Evolutionary conservation across 2,329 filamentous ascomycete species (phyloP), one percentile per base, ranked within the genome.

Genomic region (Aspergillus felis): DNA sequence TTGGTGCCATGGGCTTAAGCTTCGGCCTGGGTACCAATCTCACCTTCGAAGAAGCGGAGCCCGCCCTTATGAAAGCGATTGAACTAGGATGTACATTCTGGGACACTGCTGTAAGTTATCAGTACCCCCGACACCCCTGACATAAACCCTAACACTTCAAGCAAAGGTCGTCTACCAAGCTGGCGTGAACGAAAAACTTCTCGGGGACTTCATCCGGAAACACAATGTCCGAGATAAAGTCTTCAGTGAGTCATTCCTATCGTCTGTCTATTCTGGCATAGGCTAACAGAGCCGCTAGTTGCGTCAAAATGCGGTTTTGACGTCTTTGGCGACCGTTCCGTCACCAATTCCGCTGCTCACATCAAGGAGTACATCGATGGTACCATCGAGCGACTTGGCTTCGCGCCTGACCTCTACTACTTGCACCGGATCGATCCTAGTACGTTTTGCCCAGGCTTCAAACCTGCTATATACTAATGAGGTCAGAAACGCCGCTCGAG

Each of bases 1-100:
- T 82, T 56, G 79, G 80, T 22, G 78, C 78, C 10, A 82, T 82
- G 79, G 80, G 80, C 7, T 63, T 81, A 12, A 79, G 71, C 59
- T 76, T 74, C 56, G 76, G 72, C 3, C 49, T 81, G 22, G 79
- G 79, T 4, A 72, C 51, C 41, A 77, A 79, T 56, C 61, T 81
- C 3, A 76, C 60, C 29, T 62, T 73, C 1, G 78, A 81, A 54
- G 61, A 81, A 61, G 78, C 79, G 4, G 79, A 81, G 58, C 79
- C 78, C 12, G 78, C 81, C 0, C 68, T 82, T 0, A 58, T 81
- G 25, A 82, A 82, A 59, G 80, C 80, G 0, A 72, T 81, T 54
- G 76, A 79, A 52, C 61, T 79, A 0, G 77, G 77, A 3, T 79
- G 77, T 57, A 79, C 76, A 1, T 79, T 78, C 57, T 78, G 76